Evolutionary conservation across 2,329 filamentous ascomycete species (phyloP).

Genomic region (Fusarium pseudonygamai): DNA sequence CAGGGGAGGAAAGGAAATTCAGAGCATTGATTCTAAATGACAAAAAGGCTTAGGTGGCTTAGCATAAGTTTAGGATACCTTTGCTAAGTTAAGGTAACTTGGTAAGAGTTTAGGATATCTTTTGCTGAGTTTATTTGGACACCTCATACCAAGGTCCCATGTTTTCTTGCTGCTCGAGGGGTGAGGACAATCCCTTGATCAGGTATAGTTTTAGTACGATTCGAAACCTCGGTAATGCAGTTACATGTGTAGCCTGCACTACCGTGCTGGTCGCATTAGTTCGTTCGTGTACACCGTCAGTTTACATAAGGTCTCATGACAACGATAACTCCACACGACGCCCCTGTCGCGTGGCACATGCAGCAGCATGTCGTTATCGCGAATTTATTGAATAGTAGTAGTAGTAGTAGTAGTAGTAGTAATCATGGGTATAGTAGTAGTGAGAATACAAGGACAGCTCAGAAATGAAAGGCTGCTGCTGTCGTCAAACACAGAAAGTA

Average conservation of each 20-base stretch:
- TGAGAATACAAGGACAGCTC: constrained; percentile 1
- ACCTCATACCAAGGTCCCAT: not conserved
- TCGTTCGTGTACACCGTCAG: constrained; percentile 28
- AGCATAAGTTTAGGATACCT: not conserved
- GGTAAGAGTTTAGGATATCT: not conserved
- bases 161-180: not conserved
- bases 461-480: constrained; percentile 3
- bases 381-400: not conserved
- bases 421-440: constrained; percentile 24
- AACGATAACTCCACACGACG: constrained; percentile 27
- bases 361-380: constrained; percentile 2
- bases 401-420: not conserved
- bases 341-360: constrained; percentile 22
- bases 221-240: constrained; percentile 1
- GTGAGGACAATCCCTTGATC: not conserved
- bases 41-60: not conserved
- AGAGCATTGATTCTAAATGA: not conserved
- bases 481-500: constrained; percentile 9
- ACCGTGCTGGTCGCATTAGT: constrained; percentile 25
- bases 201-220: not conserved
- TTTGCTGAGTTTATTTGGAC: not conserved
- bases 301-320: constrained; percentile 31
- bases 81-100: too few relatives aligned
- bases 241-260: not conserved
- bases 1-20: too few relatives aligned